Conservation (phyloP, 371 early-diverging fungal genomes). For the Dipsacomyces acuminosporus region DNA sequence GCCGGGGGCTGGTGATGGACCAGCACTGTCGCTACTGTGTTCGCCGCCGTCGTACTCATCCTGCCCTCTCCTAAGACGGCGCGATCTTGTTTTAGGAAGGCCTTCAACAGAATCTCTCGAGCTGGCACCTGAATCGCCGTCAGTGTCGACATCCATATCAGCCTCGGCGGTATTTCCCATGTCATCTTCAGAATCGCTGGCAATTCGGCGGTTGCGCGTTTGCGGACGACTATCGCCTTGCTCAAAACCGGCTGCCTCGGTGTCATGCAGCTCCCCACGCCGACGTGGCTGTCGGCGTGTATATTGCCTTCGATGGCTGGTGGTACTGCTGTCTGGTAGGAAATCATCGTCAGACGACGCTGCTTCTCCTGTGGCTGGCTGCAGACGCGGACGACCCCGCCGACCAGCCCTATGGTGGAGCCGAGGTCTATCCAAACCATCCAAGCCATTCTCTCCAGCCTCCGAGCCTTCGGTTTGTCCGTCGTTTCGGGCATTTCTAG, state of each 20-base stretch:
- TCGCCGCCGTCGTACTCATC: no score
- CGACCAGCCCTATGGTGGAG: not conserved
- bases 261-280: not conserved
- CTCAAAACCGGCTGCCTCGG: not conserved
- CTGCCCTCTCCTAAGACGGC: not conserved
- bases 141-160: slow-evolving; percentile 15
- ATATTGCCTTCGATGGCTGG: not conserved
- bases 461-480: not conserved
- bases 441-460: not conserved
- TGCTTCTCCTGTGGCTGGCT: not conserved
- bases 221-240: slow-evolving; percentile 5
- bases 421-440: not conserved
- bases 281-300: not conserved
- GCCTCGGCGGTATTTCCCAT: not conserved
- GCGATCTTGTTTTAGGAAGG: slow-evolving; percentile 29
- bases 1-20: no score
- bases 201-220: slow-evolving; percentile 33
- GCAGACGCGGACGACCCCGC: not conserved
- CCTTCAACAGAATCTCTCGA: not conserved
- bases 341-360: not conserved
- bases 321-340: not conserved
- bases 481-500: no score
- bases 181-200: slow-evolving; percentile 35
- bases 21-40: no score
- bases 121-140: slow-evolving; percentile 10